These are phyloP conservation scores for Russula earlei DNA, from an alignment of 768 basidiomycete genomes.

Conservation along the genomic window DNA sequence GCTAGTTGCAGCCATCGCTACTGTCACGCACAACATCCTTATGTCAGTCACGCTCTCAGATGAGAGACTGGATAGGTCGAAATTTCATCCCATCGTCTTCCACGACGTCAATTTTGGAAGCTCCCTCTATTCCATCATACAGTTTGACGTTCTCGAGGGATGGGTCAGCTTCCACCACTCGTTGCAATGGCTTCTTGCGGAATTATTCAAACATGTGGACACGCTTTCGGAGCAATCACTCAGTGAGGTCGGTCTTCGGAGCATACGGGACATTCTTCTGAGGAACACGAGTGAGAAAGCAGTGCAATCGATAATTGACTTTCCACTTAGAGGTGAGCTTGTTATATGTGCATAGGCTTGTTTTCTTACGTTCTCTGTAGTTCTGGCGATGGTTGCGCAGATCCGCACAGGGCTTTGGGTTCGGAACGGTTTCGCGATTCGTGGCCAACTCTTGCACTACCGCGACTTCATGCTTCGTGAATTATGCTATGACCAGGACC, in stretches of 20 bases:
- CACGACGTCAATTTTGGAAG: conserved; percentile 62
- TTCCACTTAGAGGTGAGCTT: conserved; percentile 72
- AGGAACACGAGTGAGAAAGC: conserved; percentile 55
- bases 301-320: conserved; percentile 74
- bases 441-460: conserved; percentile 91
- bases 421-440: conserved; percentile 91
- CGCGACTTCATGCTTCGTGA: conserved; percentile 94
- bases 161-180: conserved; percentile 94
- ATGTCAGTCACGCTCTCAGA: conserved; percentile 60
- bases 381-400: conserved; percentile 86
- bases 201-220: conserved; percentile 77
- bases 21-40: conserved; percentile 62
- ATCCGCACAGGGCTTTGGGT: conserved; percentile 96
- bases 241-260: conserved; percentile 40
- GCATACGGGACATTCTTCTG: conserved; percentile 51
- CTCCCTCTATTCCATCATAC: conserved; percentile 47
- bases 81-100: conserved; percentile 52
- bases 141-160: conserved; percentile 71
- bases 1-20: conserved; percentile 55
- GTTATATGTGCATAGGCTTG: background rate
- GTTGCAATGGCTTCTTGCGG: conserved; percentile 82
- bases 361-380: conserved; percentile 30
- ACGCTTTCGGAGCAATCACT: conserved; percentile 49
- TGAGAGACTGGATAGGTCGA: conserved; percentile 55
- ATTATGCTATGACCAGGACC: conserved; percentile 91